Conservation (phyloP, 148 eudicot genomes). For the Amaranthus cruentus region DNA sequence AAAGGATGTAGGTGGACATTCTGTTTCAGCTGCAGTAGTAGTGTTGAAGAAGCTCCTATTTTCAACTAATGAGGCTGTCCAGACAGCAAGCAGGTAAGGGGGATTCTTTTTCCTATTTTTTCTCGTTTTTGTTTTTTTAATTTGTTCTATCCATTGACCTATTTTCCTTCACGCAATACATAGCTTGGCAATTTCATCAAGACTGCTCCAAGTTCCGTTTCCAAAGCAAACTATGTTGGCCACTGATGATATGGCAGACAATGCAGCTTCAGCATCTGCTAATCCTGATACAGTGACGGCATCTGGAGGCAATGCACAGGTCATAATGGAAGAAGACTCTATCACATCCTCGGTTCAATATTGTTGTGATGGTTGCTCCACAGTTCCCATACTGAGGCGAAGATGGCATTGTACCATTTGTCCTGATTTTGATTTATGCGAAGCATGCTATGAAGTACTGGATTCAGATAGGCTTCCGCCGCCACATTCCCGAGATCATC, state of each 20-base stretch:
- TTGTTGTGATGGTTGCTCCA: slow-evolving; percentile 99
- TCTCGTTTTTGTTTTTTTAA: neutral
- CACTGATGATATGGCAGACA: slow-evolving; percentile 67
- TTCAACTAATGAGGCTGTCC: slow-evolving; percentile 92
- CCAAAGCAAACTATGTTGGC: slow-evolving; percentile 98
- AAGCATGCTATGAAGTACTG: slow-evolving; percentile 89
- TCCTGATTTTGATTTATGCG: slow-evolving; percentile 99
- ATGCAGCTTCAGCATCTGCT: slow-evolving; percentile 46
- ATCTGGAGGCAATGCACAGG: slow-evolving; percentile 63
- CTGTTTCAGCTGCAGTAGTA: slow-evolving; percentile 85
- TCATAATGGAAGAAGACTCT: slow-evolving; percentile 91
- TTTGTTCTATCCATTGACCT: slow-evolving; percentile 7
- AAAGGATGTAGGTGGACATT: slow-evolving; percentile 49
- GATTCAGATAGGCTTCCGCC: slow-evolving; percentile 90
- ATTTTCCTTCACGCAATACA: slow-evolving; percentile 16
- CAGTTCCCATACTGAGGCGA: slow-evolving; percentile 87
- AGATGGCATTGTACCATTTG: slow-evolving; percentile 99
- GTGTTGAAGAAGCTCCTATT: slow-evolving; percentile 72
- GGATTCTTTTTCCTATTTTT: slow-evolving; percentile 1
- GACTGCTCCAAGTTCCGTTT: slow-evolving; percentile 98
- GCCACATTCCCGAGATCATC: slow-evolving; percentile 97
- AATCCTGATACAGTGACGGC: slow-evolving; percentile 47
- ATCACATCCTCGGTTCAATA: slow-evolving; percentile 95
- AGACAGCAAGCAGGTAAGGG: slow-evolving; percentile 92
- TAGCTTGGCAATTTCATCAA: slow-evolving; percentile 98